A percentile compares a stretch with the other conserved stretches of the same genome.
Evolutionary conservation across 495 filamentous ascomycete genomes (phyloP).

Genomic region (Hypoxylon fragiforme): DNA sequence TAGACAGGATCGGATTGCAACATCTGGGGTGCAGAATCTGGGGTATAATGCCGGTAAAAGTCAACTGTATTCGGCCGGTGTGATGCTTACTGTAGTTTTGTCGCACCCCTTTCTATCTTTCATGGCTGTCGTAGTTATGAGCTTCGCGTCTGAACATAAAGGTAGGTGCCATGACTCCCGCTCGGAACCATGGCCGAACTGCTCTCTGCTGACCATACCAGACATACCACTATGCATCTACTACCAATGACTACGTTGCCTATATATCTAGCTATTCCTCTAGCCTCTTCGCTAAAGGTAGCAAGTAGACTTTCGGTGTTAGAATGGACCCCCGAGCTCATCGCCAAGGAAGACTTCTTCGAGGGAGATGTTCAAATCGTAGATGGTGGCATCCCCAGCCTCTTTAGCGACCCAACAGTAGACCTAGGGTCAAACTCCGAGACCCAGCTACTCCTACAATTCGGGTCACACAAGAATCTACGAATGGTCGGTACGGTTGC

Average conservation of each 20-base stretch:
- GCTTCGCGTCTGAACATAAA: not conserved
- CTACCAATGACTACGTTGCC: not conserved
- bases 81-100: not conserved
- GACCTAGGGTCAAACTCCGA: slow-evolving; percentile 48
- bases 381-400: slow-evolving; percentile 39
- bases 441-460: slow-evolving; percentile 48
- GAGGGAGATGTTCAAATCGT: slow-evolving; percentile 33
- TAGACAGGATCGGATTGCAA: not conserved
- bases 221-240: not conserved
- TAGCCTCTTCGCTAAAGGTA: slow-evolving; percentile 30
- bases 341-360: slow-evolving; percentile 40
- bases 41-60: not conserved
- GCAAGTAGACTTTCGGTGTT: slow-evolving; percentile 33
- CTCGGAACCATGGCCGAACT: not conserved
- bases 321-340: slow-evolving; percentile 40
- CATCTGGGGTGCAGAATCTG: not conserved
- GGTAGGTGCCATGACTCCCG: not conserved
- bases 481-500: slow-evolving; percentile 47
- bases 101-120: not conserved
- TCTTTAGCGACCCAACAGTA: slow-evolving; percentile 32
- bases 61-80: too few relatives aligned
- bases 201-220: not conserved
- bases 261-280: not conserved
- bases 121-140: not conserved
- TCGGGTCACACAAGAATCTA: slow-evolving; percentile 42